phyloP scores from a whole-genome alignment of 495 filamentous ascomycete genomes.

The Aspergillus baeticus region DNA sequence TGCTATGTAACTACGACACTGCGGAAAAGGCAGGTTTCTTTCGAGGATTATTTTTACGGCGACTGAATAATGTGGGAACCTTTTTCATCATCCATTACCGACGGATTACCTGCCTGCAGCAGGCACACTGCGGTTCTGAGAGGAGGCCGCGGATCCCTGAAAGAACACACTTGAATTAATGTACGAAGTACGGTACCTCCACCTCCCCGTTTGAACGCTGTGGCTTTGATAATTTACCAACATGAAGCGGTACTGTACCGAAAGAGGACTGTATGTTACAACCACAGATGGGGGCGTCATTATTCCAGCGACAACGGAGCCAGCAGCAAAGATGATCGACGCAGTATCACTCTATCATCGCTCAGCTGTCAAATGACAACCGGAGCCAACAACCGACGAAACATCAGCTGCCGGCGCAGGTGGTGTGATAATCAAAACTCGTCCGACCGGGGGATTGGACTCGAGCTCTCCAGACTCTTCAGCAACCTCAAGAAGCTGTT shows the following conservation, averaged over 20 bases:
- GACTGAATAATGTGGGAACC: constrained; percentile 3
- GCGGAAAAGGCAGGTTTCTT: background rate
- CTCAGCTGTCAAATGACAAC: constrained; percentile 6
- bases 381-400: background rate
- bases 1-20: constrained; percentile 5
- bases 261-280: constrained; percentile 14
- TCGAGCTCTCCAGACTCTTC: background rate
- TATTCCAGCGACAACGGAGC: background rate
- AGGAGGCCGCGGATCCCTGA: constrained; percentile 3
- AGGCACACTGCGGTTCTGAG: constrained; percentile 8
- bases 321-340: background rate
- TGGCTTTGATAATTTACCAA: background rate
- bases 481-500: background rate
- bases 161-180: background rate
- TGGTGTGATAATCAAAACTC: background rate
- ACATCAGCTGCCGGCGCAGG: background rate
- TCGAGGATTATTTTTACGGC: background rate
- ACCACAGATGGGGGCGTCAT: background rate
- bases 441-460: background rate
- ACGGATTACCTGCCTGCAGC: constrained; percentile 10
- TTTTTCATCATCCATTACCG: constrained; percentile 9
- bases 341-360: background rate
- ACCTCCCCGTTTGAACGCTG: constrained; percentile 11
- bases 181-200: constrained; percentile 4
- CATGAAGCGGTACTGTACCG: constrained; percentile 4